Evolutionary conservation across 441 rosid genomes (phyloP).

Genomic region (Capsella rubella): DNA sequence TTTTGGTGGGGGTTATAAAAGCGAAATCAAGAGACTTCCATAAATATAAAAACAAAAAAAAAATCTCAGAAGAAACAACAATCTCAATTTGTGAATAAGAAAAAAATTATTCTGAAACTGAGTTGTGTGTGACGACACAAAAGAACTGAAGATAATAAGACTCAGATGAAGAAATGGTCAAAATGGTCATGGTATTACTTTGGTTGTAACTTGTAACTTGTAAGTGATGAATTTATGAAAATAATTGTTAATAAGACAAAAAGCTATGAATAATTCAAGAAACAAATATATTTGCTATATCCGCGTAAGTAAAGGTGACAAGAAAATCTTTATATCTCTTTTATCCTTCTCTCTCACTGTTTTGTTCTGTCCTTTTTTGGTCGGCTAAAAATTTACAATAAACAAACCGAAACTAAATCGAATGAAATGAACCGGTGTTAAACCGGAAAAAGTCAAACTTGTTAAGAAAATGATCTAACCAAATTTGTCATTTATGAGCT

Average conservation of each 20-base stretch:
- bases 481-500: not conserved
- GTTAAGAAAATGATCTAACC: not conserved
- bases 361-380: constrained; percentile 26
- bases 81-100: constrained; percentile 24
- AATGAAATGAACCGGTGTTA: not conserved
- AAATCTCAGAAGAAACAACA: constrained; percentile 35
- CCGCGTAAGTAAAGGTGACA: constrained; percentile 31
- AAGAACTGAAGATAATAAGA: constrained; percentile 32
- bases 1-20: constrained; percentile 13
- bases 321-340: constrained; percentile 27
- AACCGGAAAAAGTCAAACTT: constrained; percentile 17
- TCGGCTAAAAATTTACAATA: constrained; percentile 17
- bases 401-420: not conserved
- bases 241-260: constrained; percentile 2
- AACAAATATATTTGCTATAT: constrained; percentile 32
- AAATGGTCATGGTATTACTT: constrained; percentile 25
- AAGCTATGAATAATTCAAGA: constrained; percentile 17
- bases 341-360: constrained; percentile 26
- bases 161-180: constrained; percentile 43
- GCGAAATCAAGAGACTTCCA: constrained; percentile 45
- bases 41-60: constrained; percentile 48
- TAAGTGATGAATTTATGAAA: not conserved
- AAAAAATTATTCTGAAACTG: constrained; percentile 22
- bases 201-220: not conserved
- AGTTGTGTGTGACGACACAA: constrained; percentile 17